phyloP scores from a whole-genome alignment of 192 early-diverging fungal species.

The Endogone sp. region DNA sequence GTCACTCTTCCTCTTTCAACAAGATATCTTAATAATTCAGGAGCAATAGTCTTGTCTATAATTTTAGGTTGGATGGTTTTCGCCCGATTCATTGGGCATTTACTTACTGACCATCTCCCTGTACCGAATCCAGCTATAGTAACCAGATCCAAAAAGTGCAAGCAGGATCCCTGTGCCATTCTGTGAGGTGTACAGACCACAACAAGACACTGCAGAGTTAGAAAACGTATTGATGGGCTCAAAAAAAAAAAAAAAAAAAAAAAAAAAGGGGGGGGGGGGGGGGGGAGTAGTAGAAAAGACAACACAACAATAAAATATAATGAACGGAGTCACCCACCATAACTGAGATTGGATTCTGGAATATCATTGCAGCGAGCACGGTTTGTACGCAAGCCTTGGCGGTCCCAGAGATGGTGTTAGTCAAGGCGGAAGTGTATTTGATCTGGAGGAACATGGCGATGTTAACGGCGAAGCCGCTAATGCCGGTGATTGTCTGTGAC shows the following conservation, averaged over 20 bases:
- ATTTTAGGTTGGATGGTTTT: too few species aligned
- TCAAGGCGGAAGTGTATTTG: constrained; percentile 64
- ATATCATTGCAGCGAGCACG: constrained; percentile 53
- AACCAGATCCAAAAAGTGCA: constrained; percentile 52
- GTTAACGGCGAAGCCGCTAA: constrained; percentile 64
- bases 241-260: too few species aligned
- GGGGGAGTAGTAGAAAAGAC: too few species aligned
- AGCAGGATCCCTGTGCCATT: constrained; percentile 54
- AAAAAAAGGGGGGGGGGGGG: too few species aligned
- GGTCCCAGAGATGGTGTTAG: constrained; percentile 66
- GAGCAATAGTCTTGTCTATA: too few species aligned
- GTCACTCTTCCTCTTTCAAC: too few species aligned
- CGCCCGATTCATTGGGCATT: neutral
- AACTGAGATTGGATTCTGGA: constrained; percentile 55
- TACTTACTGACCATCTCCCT: constrained; percentile 48
- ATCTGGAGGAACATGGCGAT: constrained; percentile 70
- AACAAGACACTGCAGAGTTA: too few species aligned
- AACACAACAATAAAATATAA: too few species aligned
- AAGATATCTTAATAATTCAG: too few species aligned
- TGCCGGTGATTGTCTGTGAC: constrained; percentile 41
- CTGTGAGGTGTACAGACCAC: constrained; percentile 30
- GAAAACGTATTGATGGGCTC: too few species aligned
- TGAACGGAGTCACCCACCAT: constrained; percentile 36
- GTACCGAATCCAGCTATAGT: constrained; percentile 56
- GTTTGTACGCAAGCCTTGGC: constrained; percentile 68